These are phyloP conservation scores for Lanmaoa pseudosensibilis DNA, from an alignment of 768 basidiomycete genomes.

Conservation along the genomic window DNA sequence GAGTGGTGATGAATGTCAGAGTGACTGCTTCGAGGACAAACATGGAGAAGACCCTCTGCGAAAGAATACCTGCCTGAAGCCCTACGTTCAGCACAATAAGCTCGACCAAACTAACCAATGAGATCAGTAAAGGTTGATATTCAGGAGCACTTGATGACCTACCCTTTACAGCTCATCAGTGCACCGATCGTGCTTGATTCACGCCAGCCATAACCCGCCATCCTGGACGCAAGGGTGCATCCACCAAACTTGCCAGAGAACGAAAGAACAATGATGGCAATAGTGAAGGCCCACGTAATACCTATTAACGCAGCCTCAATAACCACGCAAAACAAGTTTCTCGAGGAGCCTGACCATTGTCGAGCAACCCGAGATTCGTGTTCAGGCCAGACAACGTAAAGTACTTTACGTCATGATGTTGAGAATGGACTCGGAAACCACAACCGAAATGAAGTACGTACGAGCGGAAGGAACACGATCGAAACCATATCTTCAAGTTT, in stretches of 20 bases:
- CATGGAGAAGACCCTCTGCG: slow-evolving; percentile 85
- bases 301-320: slow-evolving; percentile 38
- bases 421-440: neutral
- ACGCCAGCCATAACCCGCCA: slow-evolving; percentile 72
- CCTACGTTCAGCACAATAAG: slow-evolving; percentile 97
- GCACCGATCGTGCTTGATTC: slow-evolving; percentile 85
- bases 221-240: slow-evolving; percentile 67
- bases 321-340: neutral
- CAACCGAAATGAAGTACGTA: slow-evolving; percentile 29
- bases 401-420: slow-evolving; percentile 50
- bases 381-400: slow-evolving; percentile 91
- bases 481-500: slow-evolving; percentile 96
- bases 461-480: slow-evolving; percentile 85
- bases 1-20: slow-evolving; percentile 86
- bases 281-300: slow-evolving; percentile 85
- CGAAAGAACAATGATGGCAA: slow-evolving; percentile 75
- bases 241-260: slow-evolving; percentile 90
- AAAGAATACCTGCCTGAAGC: slow-evolving; percentile 74
- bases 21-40: slow-evolving; percentile 85
- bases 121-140: slow-evolving; percentile 1
- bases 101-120: slow-evolving; percentile 69
- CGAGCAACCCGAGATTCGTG: slow-evolving; percentile 82
- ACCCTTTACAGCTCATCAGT: slow-evolving; percentile 97
- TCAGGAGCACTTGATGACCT: neutral
- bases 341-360: slow-evolving; percentile 52